Evolutionary conservation across 768 basidiomycete genomes (phyloP), one percentile per base, ranked within the genome.

Genomic region (Rhodotorula babjevae): DNA sequence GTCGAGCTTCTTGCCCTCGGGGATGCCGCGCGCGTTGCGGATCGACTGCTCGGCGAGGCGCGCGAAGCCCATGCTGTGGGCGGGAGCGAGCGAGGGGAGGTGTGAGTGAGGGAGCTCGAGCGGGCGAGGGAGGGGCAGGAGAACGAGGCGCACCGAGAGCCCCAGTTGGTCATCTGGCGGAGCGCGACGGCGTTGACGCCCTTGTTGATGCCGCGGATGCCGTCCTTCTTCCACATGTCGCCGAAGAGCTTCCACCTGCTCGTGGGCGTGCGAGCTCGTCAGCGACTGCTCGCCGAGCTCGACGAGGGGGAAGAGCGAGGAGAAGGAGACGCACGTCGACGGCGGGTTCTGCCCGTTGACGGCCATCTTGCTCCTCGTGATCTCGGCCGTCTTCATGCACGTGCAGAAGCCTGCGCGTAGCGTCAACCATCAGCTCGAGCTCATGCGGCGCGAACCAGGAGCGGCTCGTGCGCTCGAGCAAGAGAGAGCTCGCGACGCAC

Each of bases 371-470:
- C 91, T 90, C 77, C 94, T 89, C 61, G 94, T 97, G 76, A 98
- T 98, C 82, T 95, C 93, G 74, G 82, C 96, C 31, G 96, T 99
- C 83, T 99, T 99, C 96, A 99, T 99, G 82, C 93, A 96, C 56
- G 95, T 97, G 83, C 93, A 95, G 84, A 98, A 93, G 78, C 95
- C 69, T 65, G 66, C n/a, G 49, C 65, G 60, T 64, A 18, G 21
- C 27, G 10, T 8, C 11, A 8, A 4, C 12, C 8, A 23, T 44
- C 59, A 46, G 60, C 10, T 55, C 50, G 25, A 61, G 36, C 36
- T 36, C 36, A 36, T 4, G 36, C 36, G 36, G 36, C 36, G 36
- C 36, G 36, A 36, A 4, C 36, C 36, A 9, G 36, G 36, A 4
- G 9, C 5, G 36, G 36, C 36, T 36, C 36, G 36, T 9, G 36